Percentiles rank a stretch among this genome's conserved stretches.
Evolutionary conservation across 2,329 filamentous ascomycete genomes (phyloP).

Genomic region (Didymella segeticola): DNA sequence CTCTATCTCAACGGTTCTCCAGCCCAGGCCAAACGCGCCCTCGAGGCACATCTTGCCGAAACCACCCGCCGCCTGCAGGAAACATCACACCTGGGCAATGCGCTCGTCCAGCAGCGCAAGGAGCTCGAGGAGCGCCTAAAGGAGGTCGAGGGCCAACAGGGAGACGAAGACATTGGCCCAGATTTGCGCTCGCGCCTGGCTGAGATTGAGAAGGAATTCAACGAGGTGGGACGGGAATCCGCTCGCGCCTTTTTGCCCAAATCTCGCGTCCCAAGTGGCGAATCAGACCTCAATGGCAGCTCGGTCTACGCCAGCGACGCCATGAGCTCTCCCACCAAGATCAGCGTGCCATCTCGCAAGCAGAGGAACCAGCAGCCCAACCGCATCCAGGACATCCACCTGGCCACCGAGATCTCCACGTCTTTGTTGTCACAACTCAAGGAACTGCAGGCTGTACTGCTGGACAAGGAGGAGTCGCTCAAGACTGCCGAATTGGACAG

Average conservation of each 20-base stretch:
- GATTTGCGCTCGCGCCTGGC: constrained; percentile 83
- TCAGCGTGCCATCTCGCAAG: constrained; percentile 84
- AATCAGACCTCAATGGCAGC: constrained; percentile 43
- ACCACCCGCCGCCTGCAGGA: constrained; percentile 92
- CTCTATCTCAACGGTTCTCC: constrained; percentile 80
- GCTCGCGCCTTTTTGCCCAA: constrained; percentile 89
- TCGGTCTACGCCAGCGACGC: constrained; percentile 78
- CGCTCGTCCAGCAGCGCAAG: constrained; percentile 84
- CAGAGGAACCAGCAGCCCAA: constrained; percentile 88
- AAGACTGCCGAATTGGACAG: constrained; percentile 77
- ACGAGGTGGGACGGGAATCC: constrained; percentile 88
- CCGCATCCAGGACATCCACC: constrained; percentile 93
- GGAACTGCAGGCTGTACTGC: constrained; percentile 82
- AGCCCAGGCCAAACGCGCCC: constrained; percentile 82
- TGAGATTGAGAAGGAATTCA: constrained; percentile 93
- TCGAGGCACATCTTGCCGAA: constrained; percentile 91
- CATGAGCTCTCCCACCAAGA: constrained; percentile 85
- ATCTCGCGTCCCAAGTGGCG: constrained; percentile 70
- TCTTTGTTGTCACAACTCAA: constrained; percentile 93
- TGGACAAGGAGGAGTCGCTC: constrained; percentile 86
- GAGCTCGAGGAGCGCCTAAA: constrained; percentile 81
- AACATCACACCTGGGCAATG: constrained; percentile 85
- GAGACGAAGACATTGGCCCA: constrained; percentile 75
- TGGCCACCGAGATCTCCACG: constrained; percentile 97
- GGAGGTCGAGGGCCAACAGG: constrained; percentile 79